Evolutionary conservation across 352 stramenopile genomes (phyloP), one percentile per base, ranked within the genome.

Genomic region (Globisporangium cystogenes): DNA sequence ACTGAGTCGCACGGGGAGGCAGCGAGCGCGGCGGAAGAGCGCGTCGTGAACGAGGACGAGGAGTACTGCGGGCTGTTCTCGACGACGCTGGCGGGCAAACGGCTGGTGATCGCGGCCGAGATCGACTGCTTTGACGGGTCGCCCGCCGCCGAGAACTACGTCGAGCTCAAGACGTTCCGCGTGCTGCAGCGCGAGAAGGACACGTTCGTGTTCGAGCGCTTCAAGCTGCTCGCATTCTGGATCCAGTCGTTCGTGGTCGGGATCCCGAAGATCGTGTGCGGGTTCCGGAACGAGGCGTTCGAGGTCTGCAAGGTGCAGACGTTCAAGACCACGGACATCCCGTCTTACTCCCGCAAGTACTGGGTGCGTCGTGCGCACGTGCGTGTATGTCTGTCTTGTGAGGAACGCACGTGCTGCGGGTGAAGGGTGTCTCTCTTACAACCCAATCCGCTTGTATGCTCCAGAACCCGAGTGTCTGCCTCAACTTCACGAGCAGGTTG

Each of bases 191-290:
- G 56, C 0, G 64, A 83, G 52, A 90, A 87, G 50, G 82, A 92
- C 46, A 72, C 68, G 33, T 87, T 73, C 44, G 65, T 79, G 15
- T 92, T 92, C 41, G 82, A 92, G 55, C 70, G 78, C 12, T 92
- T 83, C 62, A 92, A 92, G 54, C 51, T 89, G 40, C 57, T 92
- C 7, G 74, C 76, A n/a, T 90, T 90, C 57, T 92, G 82, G 82
- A 90, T 92, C 54, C 82, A 92, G 62, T 92, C 82, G 31, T 92
- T 84, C 36, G 35, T 92, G 20, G 78, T 89, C 14, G 82, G 82
- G 7, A 82, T 77, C 10, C 76, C 76, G 12, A 74, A 64, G 39
- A 87, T 92, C 50, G 74, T 88, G 37, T 88, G 74, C 29, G 82
- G 74, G 31, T 92, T 92, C 59, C 76, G 82, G 39, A 60, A 76